Conservation (phyloP, 2,329 filamentous ascomycete species). For the Paecilomyces dactylethromorphus region DNA sequence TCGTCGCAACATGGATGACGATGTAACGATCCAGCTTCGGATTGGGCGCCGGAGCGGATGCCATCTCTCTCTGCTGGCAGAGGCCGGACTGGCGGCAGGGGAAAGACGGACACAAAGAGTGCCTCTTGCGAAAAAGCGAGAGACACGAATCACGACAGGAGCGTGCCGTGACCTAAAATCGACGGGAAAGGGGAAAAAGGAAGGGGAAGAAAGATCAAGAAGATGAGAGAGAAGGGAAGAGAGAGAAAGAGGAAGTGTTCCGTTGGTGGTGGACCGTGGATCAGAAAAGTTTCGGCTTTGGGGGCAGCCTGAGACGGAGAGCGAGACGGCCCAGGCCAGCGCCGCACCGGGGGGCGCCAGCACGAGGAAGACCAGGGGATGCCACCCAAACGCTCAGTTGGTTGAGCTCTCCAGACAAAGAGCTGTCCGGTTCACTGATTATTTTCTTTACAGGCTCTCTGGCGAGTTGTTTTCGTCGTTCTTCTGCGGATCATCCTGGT, state of each 20-base stretch:
- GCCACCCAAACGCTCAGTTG: background rate
- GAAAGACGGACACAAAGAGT: slow-evolving; percentile 5
- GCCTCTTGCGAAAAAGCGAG: slow-evolving; percentile 10
- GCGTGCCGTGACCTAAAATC: background rate
- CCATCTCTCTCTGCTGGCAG: slow-evolving; percentile 33
- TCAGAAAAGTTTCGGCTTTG: slow-evolving; percentile 14
- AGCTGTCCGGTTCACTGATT: background rate
- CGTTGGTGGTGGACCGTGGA: slow-evolving; percentile 22
- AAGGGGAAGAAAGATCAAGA: slow-evolving; percentile 16
- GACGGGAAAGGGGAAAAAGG: slow-evolving; percentile 7
- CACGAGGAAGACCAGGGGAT: background rate
- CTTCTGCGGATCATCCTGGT: background rate
- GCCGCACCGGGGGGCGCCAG: background rate
- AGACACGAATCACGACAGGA: slow-evolving; percentile 5
- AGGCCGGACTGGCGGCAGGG: slow-evolving; percentile 10
- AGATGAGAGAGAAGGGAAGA: slow-evolving; percentile 13
- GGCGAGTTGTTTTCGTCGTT: too few relatives aligned
- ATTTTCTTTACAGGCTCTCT: background rate
- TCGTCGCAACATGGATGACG: slow-evolving; percentile 96
- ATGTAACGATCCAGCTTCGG: slow-evolving; percentile 90
- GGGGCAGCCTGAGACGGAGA: slow-evolving; percentile 3
- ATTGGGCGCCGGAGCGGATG: slow-evolving; percentile 45
- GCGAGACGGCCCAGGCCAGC: background rate
- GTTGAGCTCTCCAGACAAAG: background rate
- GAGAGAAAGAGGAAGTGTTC: slow-evolving; percentile 11